A percentile compares a stretch with the other conserved stretches of the same genome.
These are phyloP conservation scores for Cytospora schulzeri DNA, from an alignment of 2,329 filamentous ascomycete genomes.

Conservation along the genomic window DNA sequence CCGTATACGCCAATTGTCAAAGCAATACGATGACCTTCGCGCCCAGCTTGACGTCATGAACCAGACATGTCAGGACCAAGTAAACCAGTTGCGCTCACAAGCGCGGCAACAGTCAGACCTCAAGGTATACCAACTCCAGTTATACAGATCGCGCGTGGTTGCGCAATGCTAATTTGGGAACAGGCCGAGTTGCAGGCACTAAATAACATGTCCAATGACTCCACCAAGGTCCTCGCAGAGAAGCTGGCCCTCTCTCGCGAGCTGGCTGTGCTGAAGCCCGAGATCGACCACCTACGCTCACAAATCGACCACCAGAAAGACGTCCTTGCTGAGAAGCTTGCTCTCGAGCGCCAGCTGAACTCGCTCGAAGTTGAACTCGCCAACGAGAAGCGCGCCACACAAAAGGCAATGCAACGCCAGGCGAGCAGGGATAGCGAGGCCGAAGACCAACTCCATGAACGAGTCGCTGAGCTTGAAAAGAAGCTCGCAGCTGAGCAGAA, in stretches of 20 bases:
- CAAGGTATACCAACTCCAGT: conserved; percentile 41
- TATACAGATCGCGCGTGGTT: neutral
- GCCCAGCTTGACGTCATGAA: conserved; percentile 47
- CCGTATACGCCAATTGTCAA: conserved; percentile 53
- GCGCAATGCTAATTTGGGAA: conserved; percentile 29
- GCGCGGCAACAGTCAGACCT: conserved; percentile 50
- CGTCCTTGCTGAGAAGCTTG: conserved; percentile 75
- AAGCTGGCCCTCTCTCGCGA: conserved; percentile 57
- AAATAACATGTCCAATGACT: conserved; percentile 67
- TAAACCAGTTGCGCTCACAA: conserved; percentile 51
- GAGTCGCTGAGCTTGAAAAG: conserved; percentile 40
- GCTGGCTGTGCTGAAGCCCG: conserved; percentile 54
- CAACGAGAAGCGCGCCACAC: conserved; percentile 61
- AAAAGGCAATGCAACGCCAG: conserved; percentile 34
- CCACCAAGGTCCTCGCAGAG: conserved; percentile 66
- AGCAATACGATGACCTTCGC: conserved; percentile 44
- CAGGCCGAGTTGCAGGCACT: conserved; percentile 74
- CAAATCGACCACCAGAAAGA: conserved; percentile 64
- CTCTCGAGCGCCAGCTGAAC: conserved; percentile 75
- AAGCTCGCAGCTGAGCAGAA: conserved; percentile 15
- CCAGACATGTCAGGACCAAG: conserved; percentile 47
- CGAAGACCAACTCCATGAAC: conserved; percentile 44
- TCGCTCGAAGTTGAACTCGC: conserved; percentile 80
- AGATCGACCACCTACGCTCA: conserved; percentile 58
- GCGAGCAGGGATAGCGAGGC: conserved; percentile 40